Conservation (phyloP, 805 yeast species). For the Clavispora carvajalis region DNA sequence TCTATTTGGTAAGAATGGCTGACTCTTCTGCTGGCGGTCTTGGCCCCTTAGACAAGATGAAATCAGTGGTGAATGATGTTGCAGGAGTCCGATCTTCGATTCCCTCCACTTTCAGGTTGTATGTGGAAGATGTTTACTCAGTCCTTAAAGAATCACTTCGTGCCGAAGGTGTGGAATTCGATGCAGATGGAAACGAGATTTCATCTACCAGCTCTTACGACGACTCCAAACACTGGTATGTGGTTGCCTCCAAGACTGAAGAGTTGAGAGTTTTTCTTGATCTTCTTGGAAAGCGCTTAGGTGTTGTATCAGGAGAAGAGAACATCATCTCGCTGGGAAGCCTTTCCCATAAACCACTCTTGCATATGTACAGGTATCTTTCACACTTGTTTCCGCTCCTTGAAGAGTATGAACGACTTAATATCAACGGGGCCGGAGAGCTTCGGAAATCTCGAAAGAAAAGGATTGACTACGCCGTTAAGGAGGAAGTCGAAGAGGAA, state of each 20-base stretch:
- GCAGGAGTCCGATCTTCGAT: conserved; percentile 7
- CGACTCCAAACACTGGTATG: conserved; percentile 24
- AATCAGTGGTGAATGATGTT: conserved; percentile 13
- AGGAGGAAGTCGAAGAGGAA: conserved; percentile 3
- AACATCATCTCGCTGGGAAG: conserved; percentile 14
- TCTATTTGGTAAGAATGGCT: conserved; percentile 34
- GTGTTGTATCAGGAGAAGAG: conserved; percentile 5
- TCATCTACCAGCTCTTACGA: conserved; percentile 1
- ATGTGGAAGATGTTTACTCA: conserved; percentile 36
- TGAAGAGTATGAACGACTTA: conserved; percentile 9
- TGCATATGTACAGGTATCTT: conserved; percentile 26
- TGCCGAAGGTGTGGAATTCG: conserved; percentile 31
- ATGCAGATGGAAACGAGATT: conserved; percentile 26
- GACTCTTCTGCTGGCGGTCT: conserved; percentile 31
- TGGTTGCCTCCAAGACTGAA: conserved; percentile 28
- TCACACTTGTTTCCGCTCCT: conserved; percentile 24
- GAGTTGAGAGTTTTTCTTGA: conserved; percentile 26
- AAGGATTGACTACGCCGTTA: conserved; percentile 10
- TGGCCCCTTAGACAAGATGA: conserved; percentile 31
- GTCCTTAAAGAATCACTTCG: conserved; percentile 25
- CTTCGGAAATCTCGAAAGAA: conserved; percentile 11
- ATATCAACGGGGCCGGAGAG: conserved; percentile 3
- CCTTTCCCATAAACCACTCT: conserved; percentile 22
- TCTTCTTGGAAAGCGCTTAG: conserved; percentile 20
- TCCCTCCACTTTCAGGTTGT: conserved; percentile 32